Percentiles rank a stretch among this genome's conserved stretches.
These are phyloP conservation scores for Phoma sp. DNA, from an alignment of 2,329 filamentous ascomycete genomes.

Conservation along the genomic window DNA sequence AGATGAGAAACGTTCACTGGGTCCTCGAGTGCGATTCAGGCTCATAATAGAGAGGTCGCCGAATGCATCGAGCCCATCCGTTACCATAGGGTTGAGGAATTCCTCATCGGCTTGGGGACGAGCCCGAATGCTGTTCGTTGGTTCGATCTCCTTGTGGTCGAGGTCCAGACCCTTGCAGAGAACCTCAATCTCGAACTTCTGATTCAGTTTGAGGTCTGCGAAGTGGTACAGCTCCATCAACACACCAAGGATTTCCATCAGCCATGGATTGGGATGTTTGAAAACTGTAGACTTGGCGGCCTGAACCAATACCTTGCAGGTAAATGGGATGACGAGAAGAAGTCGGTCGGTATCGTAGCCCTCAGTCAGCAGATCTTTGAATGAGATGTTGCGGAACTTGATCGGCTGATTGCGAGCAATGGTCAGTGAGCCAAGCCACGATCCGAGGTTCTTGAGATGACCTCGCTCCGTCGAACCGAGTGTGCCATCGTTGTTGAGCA, in stretches of 20 bases:
- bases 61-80: conserved; percentile 78
- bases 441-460: conserved; percentile 90
- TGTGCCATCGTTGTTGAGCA: conserved; percentile 89
- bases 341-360: conserved; percentile 92
- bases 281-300: conserved; percentile 87
- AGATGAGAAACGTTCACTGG: conserved; percentile 76
- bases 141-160: conserved; percentile 91
- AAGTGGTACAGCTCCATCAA: conserved; percentile 93
- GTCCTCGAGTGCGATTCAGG: conserved; percentile 72
- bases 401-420: conserved; percentile 94
- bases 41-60: conserved; percentile 72
- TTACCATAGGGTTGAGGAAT: conserved; percentile 60
- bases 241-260: conserved; percentile 93
- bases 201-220: conserved; percentile 91
- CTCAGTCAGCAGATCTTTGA: conserved; percentile 93
- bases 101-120: conserved; percentile 70
- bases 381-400: conserved; percentile 94
- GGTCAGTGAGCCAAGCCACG: conserved; percentile 92
- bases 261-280: conserved; percentile 93
- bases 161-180: conserved; percentile 90
- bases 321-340: conserved; percentile 93
- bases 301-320: conserved; percentile 92
- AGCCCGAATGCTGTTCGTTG: conserved; percentile 84
- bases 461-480: conserved; percentile 85
- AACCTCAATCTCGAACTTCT: conserved; percentile 98